Base-by-base conservation (phyloP, 257 asterid species). In the Nicotiana attenuata region DNA sequence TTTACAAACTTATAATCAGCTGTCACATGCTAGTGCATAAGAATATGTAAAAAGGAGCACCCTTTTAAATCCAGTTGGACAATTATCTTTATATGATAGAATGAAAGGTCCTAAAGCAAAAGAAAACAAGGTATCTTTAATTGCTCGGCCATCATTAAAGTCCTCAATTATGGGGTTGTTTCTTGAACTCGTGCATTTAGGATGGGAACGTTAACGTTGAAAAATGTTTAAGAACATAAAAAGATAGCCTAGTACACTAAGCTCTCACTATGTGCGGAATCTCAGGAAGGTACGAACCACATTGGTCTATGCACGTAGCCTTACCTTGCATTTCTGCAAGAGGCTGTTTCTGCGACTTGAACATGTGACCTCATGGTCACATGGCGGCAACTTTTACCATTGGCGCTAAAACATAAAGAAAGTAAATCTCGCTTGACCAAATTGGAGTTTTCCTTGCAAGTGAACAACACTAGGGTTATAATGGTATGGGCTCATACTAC, bases 341-440 rank as follows among this genome's bases (percentile, higher is more conserved):
- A 41, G 11, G 47, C 0, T 41, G 10, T 7, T 41, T 41, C 10
- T 41, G 11, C 11, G 47, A 8, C 47, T 41, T 7, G 47, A 8
- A 41, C 11, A 9, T 3, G 0, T 7, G 10, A 41, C 47, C 45
- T 38, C 10, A 7, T 41, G 47, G 45, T 7, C 45, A 41, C 2
- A 8, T 41, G 47, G 47, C 2, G 47, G 47, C 3, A 41, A 41
- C 3, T 41, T 41, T 41, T 41, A 41, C 10, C 47, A 8, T 38
- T 41, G 47, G 50, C 10, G 10, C 11, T 2, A 41, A 41, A 41
- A 41, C 50, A 41, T 69, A 41, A 69, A 41, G 50, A 41, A 31
- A 69, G 10, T 41, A 41, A 69, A 41, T 38, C 78, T 69, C 5
- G 78, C 33, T 69, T 69, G 78, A 69, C 59, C 78, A 69, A 41